Evolutionary conservation across 2,329 filamentous ascomycete genomes (phyloP), one percentile per base, ranked within the genome.

Genomic region (Seiridium unicorne): DNA sequence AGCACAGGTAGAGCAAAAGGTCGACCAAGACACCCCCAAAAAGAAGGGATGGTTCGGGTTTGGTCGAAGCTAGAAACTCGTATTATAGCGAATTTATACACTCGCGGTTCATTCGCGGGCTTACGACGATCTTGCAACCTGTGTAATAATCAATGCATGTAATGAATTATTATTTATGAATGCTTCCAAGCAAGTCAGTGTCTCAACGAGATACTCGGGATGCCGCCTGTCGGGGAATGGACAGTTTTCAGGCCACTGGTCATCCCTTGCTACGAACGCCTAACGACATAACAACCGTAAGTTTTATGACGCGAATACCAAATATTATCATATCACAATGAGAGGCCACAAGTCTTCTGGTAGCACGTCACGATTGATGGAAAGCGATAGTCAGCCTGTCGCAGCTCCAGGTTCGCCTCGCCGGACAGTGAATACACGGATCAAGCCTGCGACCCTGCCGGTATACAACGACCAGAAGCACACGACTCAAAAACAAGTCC

Each of bases 41-140:
- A 91, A 89, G 79, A 88, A 81, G 69, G 88, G 90, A 26, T 93
- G 90, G 90, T 93, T 93, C 75, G 87, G 89, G 0, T 93, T 93
- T 70, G 84, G 84, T 49, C 76, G 84, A 84, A 70, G 64, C 58
- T 57, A 58, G 68, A 13, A 38, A 34, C 11, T 11, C 38, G 13
- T 7, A 7, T 42, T 42, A 42, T 42, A 42, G 7, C 38, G 13
- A 42, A 13, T 42, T 42, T 42, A 42, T 42, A 42, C 38, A 42
- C 38, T 42, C 38, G 7, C 13, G 38, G 18, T 26, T 26, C 18
- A 54, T 49, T 49, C 31, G 47, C 18, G 47, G 18, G 10, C 26
- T 32, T 32, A 7, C 32, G 26, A 32, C 26, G 26, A 49, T 32
- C 18, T 32, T 26, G n/a, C 26, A 49, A 26, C 10, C 34, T 5